phyloP scores from a whole-genome alignment of 352 stramenopile species.

The Saprolegnia diclina region DNA sequence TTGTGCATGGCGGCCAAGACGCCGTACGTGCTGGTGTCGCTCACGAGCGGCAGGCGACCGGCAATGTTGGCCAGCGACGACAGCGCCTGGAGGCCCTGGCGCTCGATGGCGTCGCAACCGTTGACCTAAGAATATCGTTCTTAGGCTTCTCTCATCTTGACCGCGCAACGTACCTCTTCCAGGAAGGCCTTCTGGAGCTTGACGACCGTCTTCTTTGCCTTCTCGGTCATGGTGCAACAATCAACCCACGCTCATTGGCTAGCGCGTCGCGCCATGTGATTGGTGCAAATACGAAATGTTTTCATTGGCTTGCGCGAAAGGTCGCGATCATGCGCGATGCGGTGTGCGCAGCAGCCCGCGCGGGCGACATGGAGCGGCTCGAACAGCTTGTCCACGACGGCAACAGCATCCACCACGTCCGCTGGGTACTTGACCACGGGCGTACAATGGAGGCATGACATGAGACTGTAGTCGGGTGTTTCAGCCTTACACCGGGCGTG shows the following conservation, averaged over 20 bases:
- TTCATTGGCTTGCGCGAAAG: not conserved
- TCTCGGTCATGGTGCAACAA: slow-evolving; percentile 1
- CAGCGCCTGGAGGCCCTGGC: slow-evolving; percentile 54
- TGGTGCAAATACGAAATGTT: not conserved
- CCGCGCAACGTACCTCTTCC: slow-evolving; percentile 10
- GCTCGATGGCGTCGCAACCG: slow-evolving; percentile 35
- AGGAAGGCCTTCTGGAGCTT: slow-evolving; percentile 21
- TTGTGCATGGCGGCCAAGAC: slow-evolving; percentile 41
- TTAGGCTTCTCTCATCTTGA: no score
- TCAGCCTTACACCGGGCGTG: slow-evolving; percentile 63
- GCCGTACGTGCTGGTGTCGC: slow-evolving; percentile 30
- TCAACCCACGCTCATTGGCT: not conserved
- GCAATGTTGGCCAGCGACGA: slow-evolving; percentile 65
- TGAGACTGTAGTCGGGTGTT: slow-evolving; percentile 46
- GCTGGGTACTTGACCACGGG: slow-evolving; percentile 41
- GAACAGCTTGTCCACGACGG: not conserved
- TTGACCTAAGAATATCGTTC: not conserved
- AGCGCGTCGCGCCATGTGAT: not conserved
- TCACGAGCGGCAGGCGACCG: slow-evolving; percentile 42
- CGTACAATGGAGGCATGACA: not conserved
- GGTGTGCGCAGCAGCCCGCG: not conserved
- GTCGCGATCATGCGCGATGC: not conserved
- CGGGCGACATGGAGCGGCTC: not conserved
- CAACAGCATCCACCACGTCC: slow-evolving; percentile 34
- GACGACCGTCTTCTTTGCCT: slow-evolving; percentile 15